A percentile compares a stretch with the other conserved stretches of the same genome.
phyloP scores from a whole-genome alignment of 1,284 basidiomycete species.

The Malassezia nana region DNA sequence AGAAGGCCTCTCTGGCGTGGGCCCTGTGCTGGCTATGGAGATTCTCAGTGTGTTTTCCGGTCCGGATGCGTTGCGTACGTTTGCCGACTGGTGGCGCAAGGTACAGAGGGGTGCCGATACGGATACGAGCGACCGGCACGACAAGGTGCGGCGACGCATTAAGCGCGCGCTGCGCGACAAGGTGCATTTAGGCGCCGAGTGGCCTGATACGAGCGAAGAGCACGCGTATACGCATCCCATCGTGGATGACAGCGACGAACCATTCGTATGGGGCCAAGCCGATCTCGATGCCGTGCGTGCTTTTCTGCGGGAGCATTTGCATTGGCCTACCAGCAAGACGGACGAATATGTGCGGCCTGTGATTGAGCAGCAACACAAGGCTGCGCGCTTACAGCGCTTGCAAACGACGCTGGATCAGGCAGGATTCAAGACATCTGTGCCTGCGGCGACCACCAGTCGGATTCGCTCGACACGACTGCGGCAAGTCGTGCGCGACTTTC shows the following conservation, averaged over 20 bases:
- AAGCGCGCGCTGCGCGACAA: slow-evolving; percentile 50
- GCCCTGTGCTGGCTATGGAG: slow-evolving; percentile 93
- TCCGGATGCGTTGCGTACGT: slow-evolving; percentile 67
- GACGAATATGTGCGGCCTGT: slow-evolving; percentile 87
- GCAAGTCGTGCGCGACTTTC: slow-evolving; percentile 71
- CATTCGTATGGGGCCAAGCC: slow-evolving; percentile 92
- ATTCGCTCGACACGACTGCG: slow-evolving; percentile 80
- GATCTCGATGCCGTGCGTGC: slow-evolving; percentile 66
- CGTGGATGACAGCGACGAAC: slow-evolving; percentile 81
- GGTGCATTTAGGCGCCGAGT: slow-evolving; percentile 66
- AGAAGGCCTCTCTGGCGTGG: slow-evolving; percentile 85
- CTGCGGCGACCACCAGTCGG: slow-evolving; percentile 64
- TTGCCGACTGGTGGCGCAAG: slow-evolving; percentile 86
- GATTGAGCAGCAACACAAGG: slow-evolving; percentile 57
- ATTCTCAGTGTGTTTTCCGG: slow-evolving; percentile 32
- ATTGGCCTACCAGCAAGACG: slow-evolving; percentile 76
- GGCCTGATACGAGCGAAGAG: slow-evolving; percentile 83
- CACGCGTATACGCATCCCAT: slow-evolving; percentile 77
- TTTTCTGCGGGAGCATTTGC: slow-evolving; percentile 72
- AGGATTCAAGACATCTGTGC: slow-evolving; percentile 54
- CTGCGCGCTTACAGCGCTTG: slow-evolving; percentile 41
- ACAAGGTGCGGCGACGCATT: slow-evolving; percentile 38
- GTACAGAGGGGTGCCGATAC: slow-evolving; percentile 85
- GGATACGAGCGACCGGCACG: slow-evolving; percentile 55
- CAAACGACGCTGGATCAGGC: slow-evolving; percentile 55